These are phyloP conservation scores for Terfezia boudieri DNA, from an alignment of 495 filamentous ascomycete genomes.

Conservation along the genomic window DNA sequence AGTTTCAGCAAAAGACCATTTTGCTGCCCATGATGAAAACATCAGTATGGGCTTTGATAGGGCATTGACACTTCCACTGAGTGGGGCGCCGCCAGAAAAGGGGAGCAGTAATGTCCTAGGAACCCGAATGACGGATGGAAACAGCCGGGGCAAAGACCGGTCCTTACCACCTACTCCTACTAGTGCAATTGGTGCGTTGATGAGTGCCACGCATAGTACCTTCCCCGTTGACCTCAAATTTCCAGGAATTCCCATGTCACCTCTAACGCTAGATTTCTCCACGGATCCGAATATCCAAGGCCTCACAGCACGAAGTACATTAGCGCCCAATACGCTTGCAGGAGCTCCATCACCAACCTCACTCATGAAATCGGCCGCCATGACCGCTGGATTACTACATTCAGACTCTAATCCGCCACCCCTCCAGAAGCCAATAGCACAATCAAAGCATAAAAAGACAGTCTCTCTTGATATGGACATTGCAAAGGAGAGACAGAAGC, in stretches of 20 bases:
- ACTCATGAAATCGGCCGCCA: slow-evolving; percentile 66
- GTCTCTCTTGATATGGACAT: slow-evolving; percentile 47
- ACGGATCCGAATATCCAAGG: slow-evolving; percentile 2
- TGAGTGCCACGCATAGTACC: neutral
- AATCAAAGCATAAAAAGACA: slow-evolving; percentile 49
- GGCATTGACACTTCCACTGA: slow-evolving; percentile 13
- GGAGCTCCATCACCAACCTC: slow-evolving; percentile 70
- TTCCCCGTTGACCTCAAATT: neutral
- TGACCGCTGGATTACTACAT: slow-evolving; percentile 42
- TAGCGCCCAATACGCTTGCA: slow-evolving; percentile 65
- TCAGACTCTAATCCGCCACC: slow-evolving; percentile 7
- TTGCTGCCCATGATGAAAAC: neutral
- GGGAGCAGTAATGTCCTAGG: neutral
- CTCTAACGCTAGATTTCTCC: neutral
- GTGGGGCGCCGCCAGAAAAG: slow-evolving; percentile 17
- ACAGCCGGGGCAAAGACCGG: neutral
- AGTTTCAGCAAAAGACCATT: slow-evolving; percentile 4
- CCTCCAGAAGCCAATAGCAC: neutral
- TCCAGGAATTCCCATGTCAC: neutral
- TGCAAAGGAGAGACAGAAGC: slow-evolving; percentile 23
- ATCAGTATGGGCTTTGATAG: slow-evolving; percentile 17
- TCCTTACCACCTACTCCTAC: neutral
- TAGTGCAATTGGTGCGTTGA: neutral
- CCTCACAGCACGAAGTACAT: slow-evolving; percentile 18
- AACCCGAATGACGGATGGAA: neutral